Evolutionary conservation across 257 asterid genomes (phyloP), one percentile per base, ranked within the genome.

Genomic region (Thymus quinquecostatus): DNA sequence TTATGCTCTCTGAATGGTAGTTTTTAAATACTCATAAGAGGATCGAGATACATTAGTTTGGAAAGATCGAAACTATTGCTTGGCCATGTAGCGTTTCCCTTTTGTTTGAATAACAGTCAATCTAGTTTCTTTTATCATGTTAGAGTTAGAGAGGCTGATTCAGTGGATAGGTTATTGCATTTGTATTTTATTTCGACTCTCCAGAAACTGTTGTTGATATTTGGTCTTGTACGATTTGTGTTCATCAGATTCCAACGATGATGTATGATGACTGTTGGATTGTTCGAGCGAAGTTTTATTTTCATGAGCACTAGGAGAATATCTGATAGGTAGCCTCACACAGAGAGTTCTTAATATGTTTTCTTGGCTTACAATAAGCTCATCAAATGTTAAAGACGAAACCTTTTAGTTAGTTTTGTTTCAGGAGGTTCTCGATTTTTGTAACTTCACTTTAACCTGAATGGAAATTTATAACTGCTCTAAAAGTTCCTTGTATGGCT

Each of bases 181-280:
- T 56, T 66, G 45, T 59, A 32, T 2, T 41, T 65, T 38, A 44
- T 50, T 68, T 55, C 21, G 21, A 21, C 21, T 80, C 21, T 77
- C 6, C 54, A 75, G 68, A 77, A 66, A 64, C 77, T 66, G 41
- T 59, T 64, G 51, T 78, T 56, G 51, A 49, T 77, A 66, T 70
- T 58, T 80, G 73, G 80, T 80, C 66, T 77, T 77, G 68, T 70
- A 60, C 72, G 71, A 81, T 59, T 81, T 84, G 83, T 89, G 76
- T 86, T 89, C 82, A 72, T 78, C 96, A 87, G 93, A 84, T 86
- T 78, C 86, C 92, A 86, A 81, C 70, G 88, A 85, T 85, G 96
- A 85, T 87, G 89, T 84, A 83, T 86, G 89, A 90, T 86, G 86
- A 85, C 82, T 82, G 85, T 80, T 75, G 85, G 94, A 84, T 79